These are phyloP conservation scores for Trichoderma semiorbis DNA, from an alignment of 2,329 filamentous ascomycete genomes.

Conservation along the genomic window DNA sequence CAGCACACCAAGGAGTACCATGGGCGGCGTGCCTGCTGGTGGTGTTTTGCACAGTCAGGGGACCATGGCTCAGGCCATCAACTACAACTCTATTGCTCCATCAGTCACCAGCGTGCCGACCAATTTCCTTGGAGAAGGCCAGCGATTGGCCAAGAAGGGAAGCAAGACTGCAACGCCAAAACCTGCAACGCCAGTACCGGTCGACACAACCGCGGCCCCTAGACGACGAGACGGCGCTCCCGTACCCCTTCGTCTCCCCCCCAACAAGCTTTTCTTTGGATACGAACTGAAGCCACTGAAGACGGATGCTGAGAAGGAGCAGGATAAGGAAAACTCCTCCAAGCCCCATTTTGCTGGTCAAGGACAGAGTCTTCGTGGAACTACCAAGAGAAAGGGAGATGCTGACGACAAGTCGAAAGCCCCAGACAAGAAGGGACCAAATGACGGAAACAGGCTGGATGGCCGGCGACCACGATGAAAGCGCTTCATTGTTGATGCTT, in stretches of 20 bases:
- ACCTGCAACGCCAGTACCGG: constrained; percentile 64
- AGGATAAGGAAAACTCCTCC: constrained; percentile 60
- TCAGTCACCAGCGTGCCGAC: constrained; percentile 67
- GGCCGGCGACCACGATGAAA: constrained; percentile 35
- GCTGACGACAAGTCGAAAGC: constrained; percentile 45
- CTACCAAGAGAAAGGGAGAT: constrained; percentile 67
- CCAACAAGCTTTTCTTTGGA: constrained; percentile 93
- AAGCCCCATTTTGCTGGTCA: constrained; percentile 78
- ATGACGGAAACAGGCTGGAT: constrained; percentile 44
- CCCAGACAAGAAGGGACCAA: constrained; percentile 45
- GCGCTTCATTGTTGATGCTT: neutral
- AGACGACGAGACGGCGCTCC: constrained; percentile 67
- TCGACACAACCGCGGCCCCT: constrained; percentile 30
- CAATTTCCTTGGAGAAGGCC: constrained; percentile 76
- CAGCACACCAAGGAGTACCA: constrained; percentile 72
- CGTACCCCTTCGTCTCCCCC: constrained; percentile 76
- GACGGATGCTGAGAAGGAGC: constrained; percentile 67
- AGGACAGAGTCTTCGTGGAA: constrained; percentile 72
- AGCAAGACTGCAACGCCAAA: constrained; percentile 66
- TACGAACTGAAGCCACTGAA: constrained; percentile 89
- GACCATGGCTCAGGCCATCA: constrained; percentile 97
- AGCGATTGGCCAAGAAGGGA: constrained; percentile 79
- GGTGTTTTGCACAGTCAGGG: constrained; percentile 80
- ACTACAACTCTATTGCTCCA: constrained; percentile 87
- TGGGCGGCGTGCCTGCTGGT: constrained; percentile 62